Conservation (phyloP, 345 rosid genomes). For the Heritiera littoralis region DNA sequence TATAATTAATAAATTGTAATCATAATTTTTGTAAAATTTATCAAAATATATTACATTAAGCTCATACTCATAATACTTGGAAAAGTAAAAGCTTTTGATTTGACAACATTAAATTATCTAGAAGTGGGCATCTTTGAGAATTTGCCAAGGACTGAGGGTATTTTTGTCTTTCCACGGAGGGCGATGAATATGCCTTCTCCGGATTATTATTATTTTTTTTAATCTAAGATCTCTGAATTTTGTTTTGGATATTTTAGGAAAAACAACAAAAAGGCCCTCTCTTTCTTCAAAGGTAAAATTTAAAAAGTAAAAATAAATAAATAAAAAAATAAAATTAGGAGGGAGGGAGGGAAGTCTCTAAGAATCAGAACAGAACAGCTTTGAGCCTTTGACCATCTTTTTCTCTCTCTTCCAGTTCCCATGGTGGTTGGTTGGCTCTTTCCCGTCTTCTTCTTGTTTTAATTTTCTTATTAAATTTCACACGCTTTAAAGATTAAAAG, state of each 20-base stretch:
- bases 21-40: no score
- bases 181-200: no score
- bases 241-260: constrained; percentile 21
- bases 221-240: not conserved
- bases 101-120: not conserved
- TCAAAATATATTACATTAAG: no score
- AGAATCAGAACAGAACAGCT: not conserved
- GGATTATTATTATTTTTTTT: no score
- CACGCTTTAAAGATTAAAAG: constrained; percentile 15
- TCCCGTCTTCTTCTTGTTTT: constrained; percentile 1
- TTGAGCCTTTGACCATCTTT: not conserved
- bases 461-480: constrained; percentile 19
- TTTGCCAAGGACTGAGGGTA: not conserved
- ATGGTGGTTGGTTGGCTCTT: constrained; percentile 22
- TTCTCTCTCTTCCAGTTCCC: not conserved
- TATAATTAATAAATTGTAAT: no score
- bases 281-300: not conserved
- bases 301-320: not conserved
- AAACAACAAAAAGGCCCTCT: constrained; percentile 11
- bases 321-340: not conserved
- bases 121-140: not conserved
- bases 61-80: no score
- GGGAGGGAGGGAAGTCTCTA: constrained; percentile 16
- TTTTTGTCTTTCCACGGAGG: not conserved
- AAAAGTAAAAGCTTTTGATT: no score